Conservation (phyloP, 352 stramenopile genomes). For the Elongisporangium senticosum region DNA sequence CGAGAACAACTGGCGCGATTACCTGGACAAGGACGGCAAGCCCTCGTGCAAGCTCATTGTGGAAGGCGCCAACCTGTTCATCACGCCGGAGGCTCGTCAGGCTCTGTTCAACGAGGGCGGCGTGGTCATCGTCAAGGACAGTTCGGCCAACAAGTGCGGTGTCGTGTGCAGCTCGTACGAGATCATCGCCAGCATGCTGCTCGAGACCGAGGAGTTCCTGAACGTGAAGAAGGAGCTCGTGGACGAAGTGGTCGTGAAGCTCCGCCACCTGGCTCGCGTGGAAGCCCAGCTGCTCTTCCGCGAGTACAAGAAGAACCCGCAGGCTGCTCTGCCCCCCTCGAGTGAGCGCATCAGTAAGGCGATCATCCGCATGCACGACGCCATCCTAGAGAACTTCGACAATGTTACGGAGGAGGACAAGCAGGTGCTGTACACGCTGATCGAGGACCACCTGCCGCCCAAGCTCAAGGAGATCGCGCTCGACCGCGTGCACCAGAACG, state of each 20-base stretch:
- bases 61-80: slow-evolving; percentile 84
- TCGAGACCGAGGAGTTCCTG: slow-evolving; percentile 95
- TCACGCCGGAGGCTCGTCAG: slow-evolving; percentile 81
- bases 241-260: slow-evolving; percentile 92
- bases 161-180: slow-evolving; percentile 84
- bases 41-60: slow-evolving; percentile 79
- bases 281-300: slow-evolving; percentile 97
- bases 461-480: slow-evolving; percentile 93
- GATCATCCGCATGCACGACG: slow-evolving; percentile 96
- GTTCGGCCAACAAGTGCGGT: slow-evolving; percentile 89
- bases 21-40: slow-evolving; percentile 59
- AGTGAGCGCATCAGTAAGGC: slow-evolving; percentile 94
- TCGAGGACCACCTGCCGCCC: slow-evolving; percentile 90
- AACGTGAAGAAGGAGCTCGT: slow-evolving; percentile 94
- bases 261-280: slow-evolving; percentile 89
- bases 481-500: slow-evolving; percentile 88
- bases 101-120: slow-evolving; percentile 93
- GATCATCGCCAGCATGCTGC: slow-evolving; percentile 92
- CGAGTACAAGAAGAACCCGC: slow-evolving; percentile 92
- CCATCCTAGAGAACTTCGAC: slow-evolving; percentile 89
- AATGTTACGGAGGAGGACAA: slow-evolving; percentile 83
- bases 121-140: slow-evolving; percentile 98
- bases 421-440: slow-evolving; percentile 74
- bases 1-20: slow-evolving; percentile 80
- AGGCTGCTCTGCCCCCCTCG: slow-evolving; percentile 83